Evolutionary conservation across 148 eudicot genomes (phyloP).

Genomic region (Nyssa sinensis): DNA sequence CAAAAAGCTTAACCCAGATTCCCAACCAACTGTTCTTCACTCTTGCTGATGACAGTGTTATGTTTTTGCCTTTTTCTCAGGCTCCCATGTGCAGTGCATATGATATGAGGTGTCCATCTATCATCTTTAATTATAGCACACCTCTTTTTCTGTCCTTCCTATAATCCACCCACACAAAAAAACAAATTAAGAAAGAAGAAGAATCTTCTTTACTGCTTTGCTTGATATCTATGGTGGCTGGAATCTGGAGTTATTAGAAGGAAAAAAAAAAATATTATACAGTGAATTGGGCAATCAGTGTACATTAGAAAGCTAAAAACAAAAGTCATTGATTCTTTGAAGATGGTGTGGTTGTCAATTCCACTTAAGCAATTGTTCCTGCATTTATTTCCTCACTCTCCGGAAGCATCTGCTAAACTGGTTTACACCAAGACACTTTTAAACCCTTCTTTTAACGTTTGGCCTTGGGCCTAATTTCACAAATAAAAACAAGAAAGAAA

Average conservation of each 20-base stretch:
- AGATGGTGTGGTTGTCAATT: background rate
- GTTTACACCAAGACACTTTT: background rate
- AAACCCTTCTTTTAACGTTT: background rate
- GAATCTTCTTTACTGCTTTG: background rate
- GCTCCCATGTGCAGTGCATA: slow-evolving; percentile 9
- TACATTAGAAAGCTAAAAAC: too few species aligned
- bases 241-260: too few species aligned
- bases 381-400: too few species aligned
- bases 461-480: too few species aligned
- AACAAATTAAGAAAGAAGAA: background rate
- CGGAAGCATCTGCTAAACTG: background rate
- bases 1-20: background rate
- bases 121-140: background rate
- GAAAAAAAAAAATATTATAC: background rate
- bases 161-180: background rate
- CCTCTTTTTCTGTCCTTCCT: background rate
- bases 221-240: background rate
- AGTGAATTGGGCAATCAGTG: background rate
- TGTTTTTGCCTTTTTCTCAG: background rate
- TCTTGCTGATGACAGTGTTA: background rate
- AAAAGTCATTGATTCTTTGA: background rate
- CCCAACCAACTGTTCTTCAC: too few species aligned
- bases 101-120: background rate
- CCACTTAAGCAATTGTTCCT: too few species aligned
- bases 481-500: too few species aligned